Evolutionary conservation across 306 rosid species (phyloP), one percentile per base, ranked within the genome.

Genomic region (Cercis canadensis): DNA sequence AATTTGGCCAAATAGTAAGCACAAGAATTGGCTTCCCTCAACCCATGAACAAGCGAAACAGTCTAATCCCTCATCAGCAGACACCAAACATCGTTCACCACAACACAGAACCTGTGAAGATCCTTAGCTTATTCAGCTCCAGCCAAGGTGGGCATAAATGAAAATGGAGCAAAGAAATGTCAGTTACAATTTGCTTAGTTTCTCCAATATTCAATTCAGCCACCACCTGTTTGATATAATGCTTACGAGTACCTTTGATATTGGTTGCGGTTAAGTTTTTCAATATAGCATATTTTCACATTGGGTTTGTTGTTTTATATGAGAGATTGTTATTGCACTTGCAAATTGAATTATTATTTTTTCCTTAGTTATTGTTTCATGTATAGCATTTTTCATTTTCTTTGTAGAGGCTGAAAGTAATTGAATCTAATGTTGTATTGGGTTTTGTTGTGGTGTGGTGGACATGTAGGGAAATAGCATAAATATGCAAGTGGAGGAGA

Each of bases 151-250:
- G 29, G 10, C 17, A 11, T 29, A 10, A n/a, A 44, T 8, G 29
- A 24, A 24, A 24, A 24, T 24, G 29, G 4, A 2, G 16, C 55
- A 24, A 31, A 43, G 12, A 6, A 13, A 39, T 39, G 11, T 2
- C 47, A 43, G 0, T 43, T 43, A 12, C 47, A 4, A 13, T 29
- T 21, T 54, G 37, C 4, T 11, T 12, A 11, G 16, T 5, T 54
- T 54, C 21, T 54, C 37, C 5, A 24, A 24, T 8, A 54, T 21
- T 54, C 36, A 4, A 14, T 17, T 62, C 12, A 31, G 11, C 8
- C 51, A 2, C 49, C 19, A 7, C 43, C 21, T 51, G 49, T 67
- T 67, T 51, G 61, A 67, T 51, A 8, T 36, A 37, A 67, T 12
- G 37, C 73, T 29, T 21, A 14, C 19, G 7, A 40, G 49, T 39